These are phyloP conservation scores for Phaeosphaeria sp. DNA, from an alignment of 2,329 filamentous ascomycete genomes.

Conservation along the genomic window DNA sequence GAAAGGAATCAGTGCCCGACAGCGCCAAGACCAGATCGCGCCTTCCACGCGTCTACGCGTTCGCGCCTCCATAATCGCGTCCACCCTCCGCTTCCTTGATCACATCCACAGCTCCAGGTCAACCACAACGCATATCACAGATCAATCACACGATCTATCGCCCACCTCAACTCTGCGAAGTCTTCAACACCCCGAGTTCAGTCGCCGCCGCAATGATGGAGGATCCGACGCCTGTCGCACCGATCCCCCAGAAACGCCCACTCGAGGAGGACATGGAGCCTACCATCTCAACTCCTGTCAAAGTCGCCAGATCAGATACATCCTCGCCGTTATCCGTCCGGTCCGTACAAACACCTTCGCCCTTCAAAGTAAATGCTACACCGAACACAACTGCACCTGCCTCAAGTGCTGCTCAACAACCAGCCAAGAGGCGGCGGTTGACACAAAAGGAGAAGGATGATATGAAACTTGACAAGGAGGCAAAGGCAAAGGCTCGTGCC, in stretches of 20 bases:
- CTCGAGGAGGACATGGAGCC: conserved; percentile 36
- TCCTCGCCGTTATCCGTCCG: conserved; percentile 42
- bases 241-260: conserved; percentile 40
- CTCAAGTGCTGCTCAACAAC: conserved; percentile 24
- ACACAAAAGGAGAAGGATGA: conserved; percentile 53
- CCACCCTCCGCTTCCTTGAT: conserved; percentile 1
- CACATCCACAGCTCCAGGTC: conserved; percentile 9
- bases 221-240: conserved; percentile 24
- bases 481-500: conserved; percentile 44
- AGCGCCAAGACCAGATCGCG: conserved; percentile 25
- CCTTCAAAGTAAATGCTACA: conserved; percentile 19
- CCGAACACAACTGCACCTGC: conserved; percentile 16
- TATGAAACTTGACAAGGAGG: conserved; percentile 47
- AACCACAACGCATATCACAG: conserved; percentile 5
- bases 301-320: conserved; percentile 30
- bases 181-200: neutral
- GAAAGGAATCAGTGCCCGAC: neutral
- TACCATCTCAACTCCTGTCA: conserved; percentile 36
- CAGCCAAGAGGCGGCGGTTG: conserved; percentile 53
- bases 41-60: conserved; percentile 33
- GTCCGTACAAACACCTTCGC: conserved; percentile 42
- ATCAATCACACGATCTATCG: neutral
- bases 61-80: conserved; percentile 34
- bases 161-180: neutral
- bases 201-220: conserved; percentile 31